Evolutionary conservation across 176 grass and related monocot genomes (phyloP).

Genomic region (Dendrocalamus sinicus): DNA sequence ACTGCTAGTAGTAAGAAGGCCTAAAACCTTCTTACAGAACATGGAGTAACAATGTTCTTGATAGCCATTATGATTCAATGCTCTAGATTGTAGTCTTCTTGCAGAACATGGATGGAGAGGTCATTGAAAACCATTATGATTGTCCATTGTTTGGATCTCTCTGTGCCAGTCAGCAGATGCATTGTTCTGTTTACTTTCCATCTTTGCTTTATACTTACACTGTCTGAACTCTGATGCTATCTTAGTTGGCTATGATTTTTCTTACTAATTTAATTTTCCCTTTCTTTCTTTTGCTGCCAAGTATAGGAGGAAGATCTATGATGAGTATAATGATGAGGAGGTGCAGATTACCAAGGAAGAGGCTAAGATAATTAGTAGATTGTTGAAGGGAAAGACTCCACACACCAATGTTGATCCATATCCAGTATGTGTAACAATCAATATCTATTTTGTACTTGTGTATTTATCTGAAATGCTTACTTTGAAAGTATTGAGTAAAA

Average conservation of each 20-base stretch:
- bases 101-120: not conserved
- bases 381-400: slow-evolving; percentile 88
- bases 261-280: slow-evolving; percentile 16
- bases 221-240: not conserved
- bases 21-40: not conserved
- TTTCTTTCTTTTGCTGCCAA: slow-evolving; percentile 5
- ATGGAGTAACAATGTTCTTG: not conserved
- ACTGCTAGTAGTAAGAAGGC: not conserved
- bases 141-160: not conserved
- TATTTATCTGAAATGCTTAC: not conserved
- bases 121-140: slow-evolving; percentile 4
- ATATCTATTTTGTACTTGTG: not conserved
- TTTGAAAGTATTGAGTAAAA: slow-evolving; percentile 13
- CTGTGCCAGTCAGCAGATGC: slow-evolving; percentile 3
- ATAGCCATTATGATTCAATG: not conserved
- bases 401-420: slow-evolving; percentile 86
- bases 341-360: slow-evolving; percentile 90
- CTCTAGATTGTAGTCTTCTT: not conserved
- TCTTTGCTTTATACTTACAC: slow-evolving; percentile 22
- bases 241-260: slow-evolving; percentile 1
- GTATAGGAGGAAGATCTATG: slow-evolving; percentile 78
- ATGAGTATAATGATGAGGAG: slow-evolving; percentile 93
- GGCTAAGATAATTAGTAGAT: slow-evolving; percentile 77
- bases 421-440: slow-evolving; percentile 60
- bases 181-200: slow-evolving; percentile 7